Conservation (phyloP, 768 basidiomycete genomes). For the Termitomyces sp. region DNA sequence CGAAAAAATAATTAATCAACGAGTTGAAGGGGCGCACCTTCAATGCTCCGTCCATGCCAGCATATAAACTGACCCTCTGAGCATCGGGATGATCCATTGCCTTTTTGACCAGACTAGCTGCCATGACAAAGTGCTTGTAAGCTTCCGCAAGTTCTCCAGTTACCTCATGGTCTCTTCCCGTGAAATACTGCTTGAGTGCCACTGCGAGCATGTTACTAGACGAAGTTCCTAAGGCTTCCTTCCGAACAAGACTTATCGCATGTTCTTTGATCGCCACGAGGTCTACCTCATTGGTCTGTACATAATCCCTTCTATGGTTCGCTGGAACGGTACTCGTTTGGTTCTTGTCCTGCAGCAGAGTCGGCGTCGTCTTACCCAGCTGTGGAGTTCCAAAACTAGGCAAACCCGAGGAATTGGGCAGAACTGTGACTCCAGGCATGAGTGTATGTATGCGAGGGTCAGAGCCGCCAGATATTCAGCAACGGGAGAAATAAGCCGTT, state of each 20-base stretch:
- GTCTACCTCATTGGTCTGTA: constrained; percentile 29
- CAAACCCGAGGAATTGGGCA: constrained; percentile 20
- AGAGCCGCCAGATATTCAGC: constrained; percentile 8
- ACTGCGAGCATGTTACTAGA: constrained; percentile 54
- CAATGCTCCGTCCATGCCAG: constrained; percentile 60
- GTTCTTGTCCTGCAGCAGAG: constrained; percentile 11
- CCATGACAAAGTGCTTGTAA: constrained; percentile 52
- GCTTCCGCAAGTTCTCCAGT: constrained; percentile 59
- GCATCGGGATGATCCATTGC: constrained; percentile 55
- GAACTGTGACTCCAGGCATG: constrained; percentile 24
- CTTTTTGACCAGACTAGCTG: constrained; percentile 52
- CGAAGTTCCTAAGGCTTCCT: constrained; percentile 42
- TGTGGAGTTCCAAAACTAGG: constrained; percentile 22
- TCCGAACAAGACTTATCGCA: constrained; percentile 26
- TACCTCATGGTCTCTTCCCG: constrained; percentile 46
- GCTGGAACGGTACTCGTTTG: constrained; percentile 18
- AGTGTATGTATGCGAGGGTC: constrained; percentile 2
- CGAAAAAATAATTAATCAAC: constrained; percentile 1
- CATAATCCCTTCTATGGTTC: constrained; percentile 15
- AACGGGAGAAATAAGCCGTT: constrained; percentile 1
- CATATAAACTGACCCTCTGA: constrained; percentile 49
- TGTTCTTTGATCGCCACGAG: constrained; percentile 38
- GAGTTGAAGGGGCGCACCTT: constrained; percentile 38
- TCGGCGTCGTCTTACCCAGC: constrained; percentile 22
- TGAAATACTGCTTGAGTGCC: constrained; percentile 51